Evolutionary conservation across 164 flowering plant species (phyloP), one percentile per base, ranked within the genome.

Genomic region (Pachysandra terminalis): DNA sequence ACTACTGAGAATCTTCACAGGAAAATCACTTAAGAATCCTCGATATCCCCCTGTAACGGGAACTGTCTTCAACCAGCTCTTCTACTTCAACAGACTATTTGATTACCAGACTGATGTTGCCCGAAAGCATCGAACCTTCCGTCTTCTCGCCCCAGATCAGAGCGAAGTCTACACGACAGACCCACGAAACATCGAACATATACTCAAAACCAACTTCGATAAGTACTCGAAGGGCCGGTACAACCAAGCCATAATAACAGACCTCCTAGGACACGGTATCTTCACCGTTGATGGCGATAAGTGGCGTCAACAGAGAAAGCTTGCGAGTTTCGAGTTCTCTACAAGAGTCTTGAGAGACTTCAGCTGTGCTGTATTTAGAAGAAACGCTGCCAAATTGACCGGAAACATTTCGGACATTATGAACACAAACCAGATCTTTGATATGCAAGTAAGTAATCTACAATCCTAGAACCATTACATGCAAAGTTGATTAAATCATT

Each of bases 251-350:
- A 71, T 75, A 12, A 3, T 35, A 0, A 69, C 48, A 28, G 79
- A 77, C 48, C 63, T 81, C 51, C 78, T 89, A 25, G 97, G 97
- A 0, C 68, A 81, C 28, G 92, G 97, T 6, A 91, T 91, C 9
- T 89, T 87, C 32, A 78, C 65, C 5, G 92, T 83, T 0, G 92
- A 91, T 66, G 92, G 90, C 0, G 85, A 79, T 0, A 81, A 75
- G 69, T 90, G 92, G 94, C 71, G 79, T 66, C 84, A 83, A 65
- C 94, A 90, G 74, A 79, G 91, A 70, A 89, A 88, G 80, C 82
- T 87, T 3, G 83, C 91, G 0, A 91, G 94, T 78, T 73, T 61
- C 52, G 97, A 87, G 72, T 89, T 91, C 72, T 87, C 97, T 2
- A 81, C 89, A 0, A 80, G 88, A 65, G 86, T 82, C 17, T 56